These are phyloP conservation scores for Bidens hawaiensis DNA, from an alignment of 140 eudicot species.

Conservation along the genomic window DNA sequence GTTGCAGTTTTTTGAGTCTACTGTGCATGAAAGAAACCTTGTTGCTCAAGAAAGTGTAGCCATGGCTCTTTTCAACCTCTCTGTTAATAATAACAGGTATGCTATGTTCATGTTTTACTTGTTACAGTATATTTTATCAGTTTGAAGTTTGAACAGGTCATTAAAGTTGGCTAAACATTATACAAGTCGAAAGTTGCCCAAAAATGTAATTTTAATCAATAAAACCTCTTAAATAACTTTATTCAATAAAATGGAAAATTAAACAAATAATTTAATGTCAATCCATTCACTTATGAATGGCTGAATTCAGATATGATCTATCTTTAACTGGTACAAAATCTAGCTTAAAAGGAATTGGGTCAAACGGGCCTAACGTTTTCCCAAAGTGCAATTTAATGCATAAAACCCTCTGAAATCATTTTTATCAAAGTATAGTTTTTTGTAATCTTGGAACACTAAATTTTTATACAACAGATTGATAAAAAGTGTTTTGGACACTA, in stretches of 20 bases:
- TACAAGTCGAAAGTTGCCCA: neutral
- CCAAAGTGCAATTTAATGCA: neutral
- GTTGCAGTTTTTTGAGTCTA: constrained; percentile 53
- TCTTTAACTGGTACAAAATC: neutral
- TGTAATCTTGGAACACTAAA: neutral
- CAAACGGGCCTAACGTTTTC: neutral
- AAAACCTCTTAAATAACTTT: neutral
- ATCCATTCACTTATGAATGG: neutral
- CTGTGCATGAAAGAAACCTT: constrained; percentile 43
- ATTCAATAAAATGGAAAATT: neutral
- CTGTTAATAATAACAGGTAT: constrained; percentile 88
- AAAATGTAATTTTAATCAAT: neutral
- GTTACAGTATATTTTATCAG: neutral
- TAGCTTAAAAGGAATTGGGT: neutral
- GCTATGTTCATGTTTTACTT: neutral
- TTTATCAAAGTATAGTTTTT: no score
- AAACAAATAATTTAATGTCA: neutral
- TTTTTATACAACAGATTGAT: neutral
- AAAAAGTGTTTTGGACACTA: neutral
- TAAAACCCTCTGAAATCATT: neutral
- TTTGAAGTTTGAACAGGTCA: no score
- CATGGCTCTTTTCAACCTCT: constrained; percentile 94
- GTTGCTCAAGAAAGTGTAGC: constrained; percentile 83
- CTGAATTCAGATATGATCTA: neutral
- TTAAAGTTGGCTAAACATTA: neutral